phyloP scores from a whole-genome alignment of 257 asterid species.

The Lycium ferocissimum region DNA sequence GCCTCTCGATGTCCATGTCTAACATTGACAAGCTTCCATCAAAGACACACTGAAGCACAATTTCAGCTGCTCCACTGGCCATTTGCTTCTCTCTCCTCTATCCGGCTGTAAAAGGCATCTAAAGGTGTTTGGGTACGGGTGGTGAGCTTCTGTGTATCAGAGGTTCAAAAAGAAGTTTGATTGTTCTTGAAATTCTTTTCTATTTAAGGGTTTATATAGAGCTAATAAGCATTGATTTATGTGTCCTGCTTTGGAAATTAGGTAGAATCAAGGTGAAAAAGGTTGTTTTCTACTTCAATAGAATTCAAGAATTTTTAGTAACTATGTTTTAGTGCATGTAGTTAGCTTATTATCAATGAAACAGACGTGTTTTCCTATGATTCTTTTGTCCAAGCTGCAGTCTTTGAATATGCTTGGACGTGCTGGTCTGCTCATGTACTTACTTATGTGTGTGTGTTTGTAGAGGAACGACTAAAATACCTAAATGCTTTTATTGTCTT shows the following conservation, averaged over 20 bases:
- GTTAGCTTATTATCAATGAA: background rate
- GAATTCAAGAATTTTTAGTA: background rate
- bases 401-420: background rate
- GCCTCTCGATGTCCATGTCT: conserved; percentile 47
- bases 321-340: conserved; percentile 21
- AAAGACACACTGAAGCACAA: conserved; percentile 37
- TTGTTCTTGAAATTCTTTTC: conserved; percentile 14
- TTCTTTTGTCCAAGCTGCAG: conserved; percentile 8
- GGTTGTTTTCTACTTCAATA: background rate
- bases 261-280: background rate
- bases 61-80: conserved; percentile 46
- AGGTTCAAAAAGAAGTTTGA: background rate
- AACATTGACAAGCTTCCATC: conserved; percentile 45
- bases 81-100: conserved; percentile 35
- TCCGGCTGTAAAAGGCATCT: background rate
- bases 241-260: conserved; percentile 19
- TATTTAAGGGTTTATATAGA: conserved; percentile 39
- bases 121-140: background rate
- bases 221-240: conserved; percentile 17
- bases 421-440: background rate
- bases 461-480: background rate
- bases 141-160: background rate
- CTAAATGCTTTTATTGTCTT: background rate
- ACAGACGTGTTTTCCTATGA: background rate
- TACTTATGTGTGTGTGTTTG: background rate